A percentile compares a stretch with the other conserved stretches of the same genome.
These are phyloP conservation scores for Tylopilus balloui DNA, from an alignment of 768 basidiomycete genomes.

Conservation along the genomic window DNA sequence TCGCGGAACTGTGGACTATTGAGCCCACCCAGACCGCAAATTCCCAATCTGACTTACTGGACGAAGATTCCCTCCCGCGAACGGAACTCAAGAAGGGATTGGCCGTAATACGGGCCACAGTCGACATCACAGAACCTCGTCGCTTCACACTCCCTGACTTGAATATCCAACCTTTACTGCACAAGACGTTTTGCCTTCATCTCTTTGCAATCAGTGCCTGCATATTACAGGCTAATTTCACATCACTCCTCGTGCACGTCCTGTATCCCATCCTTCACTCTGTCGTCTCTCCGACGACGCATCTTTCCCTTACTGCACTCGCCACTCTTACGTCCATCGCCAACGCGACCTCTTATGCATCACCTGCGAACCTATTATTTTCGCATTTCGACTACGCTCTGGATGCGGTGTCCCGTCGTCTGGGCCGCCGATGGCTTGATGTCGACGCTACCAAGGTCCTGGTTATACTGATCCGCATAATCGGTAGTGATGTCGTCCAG, in stretches of 20 bases:
- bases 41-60: slow-evolving; percentile 9
- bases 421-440: slow-evolving; percentile 79
- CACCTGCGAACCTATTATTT: slow-evolving; percentile 79
- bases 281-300: slow-evolving; percentile 64
- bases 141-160: slow-evolving; percentile 24
- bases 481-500: slow-evolving; percentile 82
- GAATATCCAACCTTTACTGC: slow-evolving; percentile 58
- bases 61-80: slow-evolving; percentile 36
- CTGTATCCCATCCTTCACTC: slow-evolving; percentile 88
- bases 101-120: slow-evolving; percentile 53
- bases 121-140: slow-evolving; percentile 42
- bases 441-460: slow-evolving; percentile 87
- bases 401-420: slow-evolving; percentile 80
- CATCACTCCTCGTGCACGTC: slow-evolving; percentile 66
- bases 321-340: slow-evolving; percentile 70
- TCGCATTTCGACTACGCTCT: slow-evolving; percentile 97
- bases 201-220: slow-evolving; percentile 65
- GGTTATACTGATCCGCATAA: slow-evolving; percentile 76
- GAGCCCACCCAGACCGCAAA: slow-evolving; percentile 31
- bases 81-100: slow-evolving; percentile 69
- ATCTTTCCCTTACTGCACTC: slow-evolving; percentile 72
- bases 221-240: slow-evolving; percentile 71
- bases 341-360: slow-evolving; percentile 79
- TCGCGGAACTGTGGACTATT: slow-evolving; percentile 71
- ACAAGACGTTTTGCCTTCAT: slow-evolving; percentile 67